Evolutionary conservation across 2,329 filamentous ascomycete species (phyloP), one percentile per base, ranked within the genome.

Genomic region (Alternaria arborescens): DNA sequence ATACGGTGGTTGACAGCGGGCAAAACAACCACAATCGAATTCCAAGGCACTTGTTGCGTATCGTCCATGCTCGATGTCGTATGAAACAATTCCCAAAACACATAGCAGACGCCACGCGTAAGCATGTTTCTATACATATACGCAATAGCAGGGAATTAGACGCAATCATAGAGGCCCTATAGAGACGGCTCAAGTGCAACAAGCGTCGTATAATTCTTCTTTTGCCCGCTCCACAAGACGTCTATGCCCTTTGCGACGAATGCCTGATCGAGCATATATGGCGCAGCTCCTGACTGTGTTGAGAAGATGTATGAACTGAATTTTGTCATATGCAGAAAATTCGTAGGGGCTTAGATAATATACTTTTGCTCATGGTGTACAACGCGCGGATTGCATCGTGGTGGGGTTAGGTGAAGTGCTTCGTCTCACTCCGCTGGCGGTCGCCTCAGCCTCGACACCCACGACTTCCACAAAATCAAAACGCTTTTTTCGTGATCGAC

Each of bases 401-500:
- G 52, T 18, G 52, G 52, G 52, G 52, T 24, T 40, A 18, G n/a
- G 32, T 47, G 42, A 32, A 20, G 40, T 32, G 32, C 52, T 55
- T 40, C 52, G 30, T 48, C 16, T 46, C 52, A 38, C 32, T 24
- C 30, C 22, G 11, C 8, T 22, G 28, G 22, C 24, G 14, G 52
- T 18, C 41, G 42, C 52, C 16, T 24, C 22, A 36, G 14, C 42
- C 32, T 38, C 32, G 38, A 42, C 30, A 28, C 22, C 20, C 30
- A 28, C 41, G 12, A 38, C 52, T 22, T 8, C 16, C 30, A 41
- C 20, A n/a, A 20, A 30, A 38, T 20, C 41, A 40, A 7, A 30
- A 34, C 10, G 10, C 40, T 22, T 42, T 5, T 48, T 5, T 24
- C 5, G 8, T 7, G 46, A 20, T 32, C 30, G 30, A 36, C 20